Conservation (phyloP, 805 yeast species). For the Yarrowia sp. region DNA sequence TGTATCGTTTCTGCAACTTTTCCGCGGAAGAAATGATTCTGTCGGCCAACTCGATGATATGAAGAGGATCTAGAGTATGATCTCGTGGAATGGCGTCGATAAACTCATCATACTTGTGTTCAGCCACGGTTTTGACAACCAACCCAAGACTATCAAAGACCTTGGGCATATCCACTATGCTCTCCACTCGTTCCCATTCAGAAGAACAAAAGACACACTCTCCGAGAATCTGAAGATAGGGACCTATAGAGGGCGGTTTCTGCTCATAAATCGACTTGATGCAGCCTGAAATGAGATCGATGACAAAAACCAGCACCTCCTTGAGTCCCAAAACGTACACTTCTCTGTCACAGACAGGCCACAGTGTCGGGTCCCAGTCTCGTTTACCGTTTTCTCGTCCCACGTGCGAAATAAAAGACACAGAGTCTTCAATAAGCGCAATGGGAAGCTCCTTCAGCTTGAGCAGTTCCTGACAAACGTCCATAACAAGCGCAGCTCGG, state of each 20-base stretch:
- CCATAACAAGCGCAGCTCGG: slow-evolving; percentile 48
- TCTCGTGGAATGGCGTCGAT: slow-evolving; percentile 57
- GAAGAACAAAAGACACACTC: slow-evolving; percentile 49
- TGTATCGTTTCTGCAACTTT: slow-evolving; percentile 56
- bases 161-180: background rate
- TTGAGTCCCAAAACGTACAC: slow-evolving; percentile 37
- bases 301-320: slow-evolving; percentile 40
- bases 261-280: slow-evolving; percentile 31
- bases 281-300: background rate
- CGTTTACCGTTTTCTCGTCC: slow-evolving; percentile 31
- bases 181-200: background rate
- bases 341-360: slow-evolving; percentile 11
- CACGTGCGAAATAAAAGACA: slow-evolving; percentile 36
- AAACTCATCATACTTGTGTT: slow-evolving; percentile 44
- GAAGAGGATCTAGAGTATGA: slow-evolving; percentile 49
- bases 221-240: slow-evolving; percentile 48
- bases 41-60: slow-evolving; percentile 57
- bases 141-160: background rate
- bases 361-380: slow-evolving; percentile 28
- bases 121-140: slow-evolving; percentile 43
- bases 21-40: slow-evolving; percentile 49
- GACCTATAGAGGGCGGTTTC: slow-evolving; percentile 57
- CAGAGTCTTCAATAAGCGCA: slow-evolving; percentile 38
- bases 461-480: slow-evolving; percentile 47
- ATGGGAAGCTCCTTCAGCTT: slow-evolving; percentile 34